Percentiles rank a stretch among this genome's conserved stretches.
These are phyloP conservation scores for Bocquillonia castaneifolia DNA, from an alignment of 441 rosid genomes.

Conservation along the genomic window DNA sequence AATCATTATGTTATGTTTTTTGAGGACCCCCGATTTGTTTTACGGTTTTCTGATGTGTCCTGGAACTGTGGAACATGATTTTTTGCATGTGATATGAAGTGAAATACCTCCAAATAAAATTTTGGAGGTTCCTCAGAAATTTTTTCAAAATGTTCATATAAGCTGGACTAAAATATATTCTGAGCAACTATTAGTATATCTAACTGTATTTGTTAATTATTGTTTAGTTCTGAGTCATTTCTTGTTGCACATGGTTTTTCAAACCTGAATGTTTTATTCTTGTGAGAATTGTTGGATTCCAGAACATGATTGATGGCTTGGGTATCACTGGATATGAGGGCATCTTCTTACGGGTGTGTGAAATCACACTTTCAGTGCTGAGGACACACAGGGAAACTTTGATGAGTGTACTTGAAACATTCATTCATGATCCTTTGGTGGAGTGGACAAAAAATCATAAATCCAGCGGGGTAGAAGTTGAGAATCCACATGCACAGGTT, in stretches of 20 bases:
- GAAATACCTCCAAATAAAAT: neutral
- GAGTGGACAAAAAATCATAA: constrained; percentile 99
- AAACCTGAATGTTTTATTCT: neutral
- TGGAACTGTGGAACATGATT: neutral
- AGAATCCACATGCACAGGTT: constrained; percentile 99
- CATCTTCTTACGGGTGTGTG: constrained; percentile 77
- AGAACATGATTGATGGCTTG: constrained; percentile 99
- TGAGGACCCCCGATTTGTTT: neutral
- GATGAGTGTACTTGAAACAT: constrained; percentile 98
- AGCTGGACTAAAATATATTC: neutral
- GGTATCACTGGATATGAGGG: constrained; percentile 99
- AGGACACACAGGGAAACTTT: constrained; percentile 91
- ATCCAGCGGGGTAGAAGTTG: constrained; percentile 95
- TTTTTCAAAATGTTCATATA: too few species aligned
- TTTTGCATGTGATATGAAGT: neutral
- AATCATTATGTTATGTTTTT: constrained; percentile 18
- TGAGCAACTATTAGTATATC: neutral
- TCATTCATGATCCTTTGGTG: constrained; percentile 97
- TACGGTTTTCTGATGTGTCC: neutral
- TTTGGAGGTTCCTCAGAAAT: neutral
- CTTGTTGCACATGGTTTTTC: neutral
- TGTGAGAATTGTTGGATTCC: constrained; percentile 18
- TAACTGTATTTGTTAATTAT: neutral
- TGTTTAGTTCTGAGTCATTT: neutral
- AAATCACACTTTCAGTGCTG: constrained; percentile 88